Conservation (phyloP, 352 stramenopile genomes). For the Thalassiosira exigua region DNA sequence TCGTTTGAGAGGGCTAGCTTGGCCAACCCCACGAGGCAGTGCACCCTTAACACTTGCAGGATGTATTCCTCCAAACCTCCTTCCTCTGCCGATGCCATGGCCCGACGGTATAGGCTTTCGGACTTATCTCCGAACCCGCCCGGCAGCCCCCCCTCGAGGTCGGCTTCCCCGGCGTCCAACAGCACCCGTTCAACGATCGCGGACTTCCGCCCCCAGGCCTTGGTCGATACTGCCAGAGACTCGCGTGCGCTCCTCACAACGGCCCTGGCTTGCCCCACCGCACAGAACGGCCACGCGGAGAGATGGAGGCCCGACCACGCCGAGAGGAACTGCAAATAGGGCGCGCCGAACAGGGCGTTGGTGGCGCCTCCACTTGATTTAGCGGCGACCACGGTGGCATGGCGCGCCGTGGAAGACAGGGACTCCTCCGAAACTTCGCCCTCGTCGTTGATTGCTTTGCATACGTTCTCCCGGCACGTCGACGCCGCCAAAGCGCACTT, state of each 20-base stretch:
- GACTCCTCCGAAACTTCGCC: no score
- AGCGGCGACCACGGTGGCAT: no score
- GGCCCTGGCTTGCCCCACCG: conserved; percentile 56
- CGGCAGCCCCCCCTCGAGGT: conserved; percentile 64
- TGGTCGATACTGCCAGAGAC: conserved; percentile 19
- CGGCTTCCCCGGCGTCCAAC: conserved; percentile 67
- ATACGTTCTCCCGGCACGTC: conserved; percentile 33
- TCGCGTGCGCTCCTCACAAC: conserved; percentile 56
- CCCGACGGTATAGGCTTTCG: conserved; percentile 39
- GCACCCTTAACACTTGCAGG: conserved; percentile 43
- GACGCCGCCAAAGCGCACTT: conserved; percentile 44
- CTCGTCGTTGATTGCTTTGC: background rate
- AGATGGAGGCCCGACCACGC: conserved; percentile 70
- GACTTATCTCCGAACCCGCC: conserved; percentile 56
- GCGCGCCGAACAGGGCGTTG: conserved; percentile 44
- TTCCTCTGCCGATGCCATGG: conserved; percentile 37
- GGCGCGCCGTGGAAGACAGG: no score
- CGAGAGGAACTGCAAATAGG: conserved; percentile 62
- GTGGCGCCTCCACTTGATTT: no score
- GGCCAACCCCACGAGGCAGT: conserved; percentile 61
- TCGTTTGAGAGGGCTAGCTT: conserved; percentile 24
- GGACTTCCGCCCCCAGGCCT: conserved; percentile 46
- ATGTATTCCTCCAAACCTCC: background rate
- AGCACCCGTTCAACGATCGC: conserved; percentile 55
- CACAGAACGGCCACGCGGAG: conserved; percentile 70